phyloP scores from a whole-genome alignment of 2,329 filamentous ascomycete genomes.

The Apiospora arundinis region DNA sequence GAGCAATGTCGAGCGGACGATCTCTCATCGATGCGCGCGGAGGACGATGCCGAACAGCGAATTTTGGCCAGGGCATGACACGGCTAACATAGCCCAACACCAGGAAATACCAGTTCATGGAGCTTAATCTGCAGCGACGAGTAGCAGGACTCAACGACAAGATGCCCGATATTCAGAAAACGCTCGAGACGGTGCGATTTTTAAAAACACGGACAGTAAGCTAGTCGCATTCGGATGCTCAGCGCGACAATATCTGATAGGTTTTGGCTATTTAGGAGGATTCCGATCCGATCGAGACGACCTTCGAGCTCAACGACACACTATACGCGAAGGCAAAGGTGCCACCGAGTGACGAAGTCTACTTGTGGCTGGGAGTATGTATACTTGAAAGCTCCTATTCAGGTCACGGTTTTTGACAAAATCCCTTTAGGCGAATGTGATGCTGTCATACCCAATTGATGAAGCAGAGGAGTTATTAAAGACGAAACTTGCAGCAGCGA shows the following conservation, averaged over 20 bases:
- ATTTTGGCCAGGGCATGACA: not conserved
- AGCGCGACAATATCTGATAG: not conserved
- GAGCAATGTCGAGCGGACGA: not conserved
- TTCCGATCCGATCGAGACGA: constrained; percentile 81
- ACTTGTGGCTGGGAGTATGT: constrained; percentile 91
- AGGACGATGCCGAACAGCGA: constrained; percentile 27
- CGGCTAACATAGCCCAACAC: constrained; percentile 31
- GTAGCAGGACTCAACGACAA: constrained; percentile 87
- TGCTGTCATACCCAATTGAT: constrained; percentile 90
- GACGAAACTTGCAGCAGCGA: constrained; percentile 79
- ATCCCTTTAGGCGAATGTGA: constrained; percentile 79
- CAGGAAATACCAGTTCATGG: constrained; percentile 99
- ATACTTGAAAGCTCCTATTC: not conserved
- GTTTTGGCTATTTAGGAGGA: constrained; percentile 47
- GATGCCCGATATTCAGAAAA: constrained; percentile 97
- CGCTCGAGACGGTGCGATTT: constrained; percentile 88
- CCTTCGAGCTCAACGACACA: constrained; percentile 96
- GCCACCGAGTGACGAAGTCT: constrained; percentile 86
- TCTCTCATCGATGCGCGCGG: not conserved
- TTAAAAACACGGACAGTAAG: constrained; percentile 76
- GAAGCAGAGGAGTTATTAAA: constrained; percentile 83
- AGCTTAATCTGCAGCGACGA: constrained; percentile 86
- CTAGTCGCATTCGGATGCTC: not conserved
- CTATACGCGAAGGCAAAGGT: constrained; percentile 88
- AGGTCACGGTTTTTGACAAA: constrained; percentile 18